phyloP scores from a whole-genome alignment of 1,139 yeast species.

The Geotrichum macrosporum region DNA sequence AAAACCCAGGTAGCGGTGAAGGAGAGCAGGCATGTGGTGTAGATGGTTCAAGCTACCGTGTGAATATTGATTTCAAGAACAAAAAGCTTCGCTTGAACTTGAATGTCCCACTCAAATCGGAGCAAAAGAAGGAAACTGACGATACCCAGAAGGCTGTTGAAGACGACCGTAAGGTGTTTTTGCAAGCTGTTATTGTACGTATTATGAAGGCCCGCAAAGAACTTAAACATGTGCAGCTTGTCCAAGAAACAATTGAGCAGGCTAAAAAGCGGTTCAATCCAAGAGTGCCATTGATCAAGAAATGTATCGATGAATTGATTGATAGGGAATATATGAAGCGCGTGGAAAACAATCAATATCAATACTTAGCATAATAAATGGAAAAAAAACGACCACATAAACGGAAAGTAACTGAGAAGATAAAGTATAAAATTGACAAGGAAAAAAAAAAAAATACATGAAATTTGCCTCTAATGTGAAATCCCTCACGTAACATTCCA shows the following conservation, averaged over 20 bases:
- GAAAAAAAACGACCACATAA: too few relatives aligned
- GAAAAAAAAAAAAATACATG: too few relatives aligned
- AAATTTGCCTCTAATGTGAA: too few relatives aligned
- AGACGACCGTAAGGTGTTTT: slow-evolving; percentile 78
- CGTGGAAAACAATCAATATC: slow-evolving; percentile 68
- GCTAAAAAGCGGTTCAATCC: slow-evolving; percentile 83
- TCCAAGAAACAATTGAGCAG: slow-evolving; percentile 86
- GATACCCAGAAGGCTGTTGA: slow-evolving; percentile 82
- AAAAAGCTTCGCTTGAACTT: slow-evolving; percentile 82
- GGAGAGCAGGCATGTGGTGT: slow-evolving; percentile 35
- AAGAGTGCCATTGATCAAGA: slow-evolving; percentile 77
- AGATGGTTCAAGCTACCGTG: slow-evolving; percentile 58
- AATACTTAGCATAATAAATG: slow-evolving; percentile 59
- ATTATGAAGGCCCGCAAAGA: slow-evolving; percentile 92
- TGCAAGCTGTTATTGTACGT: slow-evolving; percentile 91
- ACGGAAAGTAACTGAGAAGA: too few relatives aligned
- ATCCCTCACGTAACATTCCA: too few relatives aligned
- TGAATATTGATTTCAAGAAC: slow-evolving; percentile 79
- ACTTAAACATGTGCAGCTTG: slow-evolving; percentile 71
- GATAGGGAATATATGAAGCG: slow-evolving; percentile 84
- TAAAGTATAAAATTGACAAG: too few relatives aligned
- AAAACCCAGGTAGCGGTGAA: slow-evolving; percentile 36
- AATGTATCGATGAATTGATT: slow-evolving; percentile 77
- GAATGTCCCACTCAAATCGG: slow-evolving; percentile 76
- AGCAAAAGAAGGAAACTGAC: slow-evolving; percentile 69